Evolutionary conservation across 106 monocot genomes (phyloP), one percentile per base, ranked within the genome.

Genomic region (Posidonia australis): DNA sequence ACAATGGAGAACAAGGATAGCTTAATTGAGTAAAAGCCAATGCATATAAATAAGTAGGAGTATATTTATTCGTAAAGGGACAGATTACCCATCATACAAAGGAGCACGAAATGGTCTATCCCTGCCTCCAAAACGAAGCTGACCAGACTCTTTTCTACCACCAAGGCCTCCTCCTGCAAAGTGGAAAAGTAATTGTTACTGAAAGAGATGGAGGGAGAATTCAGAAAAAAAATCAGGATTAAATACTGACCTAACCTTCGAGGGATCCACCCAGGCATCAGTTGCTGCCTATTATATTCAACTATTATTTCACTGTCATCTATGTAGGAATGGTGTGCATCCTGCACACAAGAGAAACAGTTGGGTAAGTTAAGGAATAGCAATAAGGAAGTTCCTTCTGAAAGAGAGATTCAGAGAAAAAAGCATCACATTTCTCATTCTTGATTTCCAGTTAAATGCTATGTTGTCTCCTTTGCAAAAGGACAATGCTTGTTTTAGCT

Each of bases 211-310:
- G 52, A 45, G 14, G 20, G 51, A 51, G 9, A 43, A 46, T 41
- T 42, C 11, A 51, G 3, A 46, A 28, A 46, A 25, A 42, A 23
- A 5, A 51, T 2, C 36, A 29, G 51, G 49, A 44, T 32, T 47
- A 10, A 5, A 49, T 16, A 32, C 49, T 22, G 45, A 66, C 96
- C 96, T 84, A 87, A 77, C 65, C 90, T 82, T 59, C 90, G 48
- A 30, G 90, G 96, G 57, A 96, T 96, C 96, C 96, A 96, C 65
- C 96, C 96, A 64, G 86, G 78, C 96, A 96, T 90, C 48, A 96
- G 64, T 58, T 81, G 86, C 52, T 96, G 96, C 51, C 90, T 80
- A 58, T 87, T 84, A 60, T 87, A 91, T 73, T 98, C 98, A 54
- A 98, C 82, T 67, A 98, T 87, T 44, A 98, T 83, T 74, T 98